Conservation (phyloP, 257 asterid genomes). For the Cinchona pubescens region DNA sequence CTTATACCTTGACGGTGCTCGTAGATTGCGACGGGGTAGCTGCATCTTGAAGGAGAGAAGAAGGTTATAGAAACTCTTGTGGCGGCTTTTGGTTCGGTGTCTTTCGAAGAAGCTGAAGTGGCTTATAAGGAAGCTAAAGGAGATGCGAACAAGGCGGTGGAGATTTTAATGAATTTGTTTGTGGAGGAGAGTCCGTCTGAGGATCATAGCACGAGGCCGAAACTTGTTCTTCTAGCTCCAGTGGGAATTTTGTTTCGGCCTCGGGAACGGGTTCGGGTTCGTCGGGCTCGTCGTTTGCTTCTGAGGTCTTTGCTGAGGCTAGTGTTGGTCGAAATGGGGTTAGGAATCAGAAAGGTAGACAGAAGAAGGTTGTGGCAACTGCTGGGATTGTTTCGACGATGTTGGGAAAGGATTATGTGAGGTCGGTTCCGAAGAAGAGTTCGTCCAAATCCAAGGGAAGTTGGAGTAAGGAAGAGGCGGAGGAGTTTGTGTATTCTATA, state of each 20-base stretch:
- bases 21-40: too few species aligned
- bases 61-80: slow-evolving; percentile 31
- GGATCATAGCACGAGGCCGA: slow-evolving; percentile 83
- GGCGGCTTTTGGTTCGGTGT: slow-evolving; percentile 47
- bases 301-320: slow-evolving; percentile 36
- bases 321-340: slow-evolving; percentile 34
- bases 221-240: slow-evolving; percentile 62
- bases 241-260: slow-evolving; percentile 40
- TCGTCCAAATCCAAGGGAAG: slow-evolving; percentile 41
- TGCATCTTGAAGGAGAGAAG: slow-evolving; percentile 23
- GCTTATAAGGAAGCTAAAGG: slow-evolving; percentile 49
- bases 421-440: slow-evolving; percentile 60
- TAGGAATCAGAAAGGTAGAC: slow-evolving; percentile 40
- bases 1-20: too few species aligned
- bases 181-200: slow-evolving; percentile 35
- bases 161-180: slow-evolving; percentile 27
- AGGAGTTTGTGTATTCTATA: slow-evolving; percentile 75
- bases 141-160: slow-evolving; percentile 49
- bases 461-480: slow-evolving; percentile 61
- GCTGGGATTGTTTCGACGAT: slow-evolving; percentile 72
- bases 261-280: slow-evolving; percentile 60
- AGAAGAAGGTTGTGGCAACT: slow-evolving; percentile 65
- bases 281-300: not conserved
- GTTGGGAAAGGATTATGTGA: slow-evolving; percentile 80
- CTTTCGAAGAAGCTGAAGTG: slow-evolving; percentile 50